Percentiles rank a stretch among this genome's conserved stretches.
These are phyloP conservation scores for Spongospora subterranea DNA, from an alignment of 208 protist genomes.

Conservation along the genomic window DNA sequence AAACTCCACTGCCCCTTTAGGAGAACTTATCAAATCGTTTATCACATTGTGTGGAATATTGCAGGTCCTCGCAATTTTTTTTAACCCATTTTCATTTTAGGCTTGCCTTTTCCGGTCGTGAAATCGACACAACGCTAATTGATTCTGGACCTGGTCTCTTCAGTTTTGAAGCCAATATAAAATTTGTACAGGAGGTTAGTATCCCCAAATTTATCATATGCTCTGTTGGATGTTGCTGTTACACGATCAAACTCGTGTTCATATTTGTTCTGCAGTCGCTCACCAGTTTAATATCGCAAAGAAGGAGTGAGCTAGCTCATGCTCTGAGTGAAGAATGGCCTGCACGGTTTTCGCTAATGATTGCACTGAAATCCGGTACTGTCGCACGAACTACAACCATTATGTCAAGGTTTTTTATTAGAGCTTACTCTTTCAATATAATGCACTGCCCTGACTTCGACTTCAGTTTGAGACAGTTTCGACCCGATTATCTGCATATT, in stretches of 20 bases:
- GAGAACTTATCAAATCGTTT: background rate
- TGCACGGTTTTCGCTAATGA: slow-evolving; percentile 11
- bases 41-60: background rate
- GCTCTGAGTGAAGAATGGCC: slow-evolving; percentile 51
- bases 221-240: no score
- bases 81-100: background rate
- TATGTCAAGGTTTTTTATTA: slow-evolving; percentile 35
- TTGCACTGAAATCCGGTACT: slow-evolving; percentile 17
- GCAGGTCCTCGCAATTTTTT: background rate
- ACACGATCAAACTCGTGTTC: background rate
- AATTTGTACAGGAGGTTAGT: background rate
- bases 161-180: background rate
- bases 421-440: background rate
- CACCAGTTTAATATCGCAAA: background rate
- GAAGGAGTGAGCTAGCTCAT: background rate
- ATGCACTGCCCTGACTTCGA: background rate
- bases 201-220: no score
- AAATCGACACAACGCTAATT: background rate
- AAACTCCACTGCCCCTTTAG: slow-evolving; percentile 13
- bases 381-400: slow-evolving; percentile 10
- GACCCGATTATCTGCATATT: slow-evolving; percentile 44
- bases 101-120: background rate
- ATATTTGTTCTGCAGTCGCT: background rate
- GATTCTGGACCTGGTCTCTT: slow-evolving; percentile 51
- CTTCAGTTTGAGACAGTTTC: slow-evolving; percentile 16